These are phyloP conservation scores for Myriosclerotinia duriaeana DNA, from an alignment of 2,329 filamentous ascomycete genomes.

Conservation along the genomic window DNA sequence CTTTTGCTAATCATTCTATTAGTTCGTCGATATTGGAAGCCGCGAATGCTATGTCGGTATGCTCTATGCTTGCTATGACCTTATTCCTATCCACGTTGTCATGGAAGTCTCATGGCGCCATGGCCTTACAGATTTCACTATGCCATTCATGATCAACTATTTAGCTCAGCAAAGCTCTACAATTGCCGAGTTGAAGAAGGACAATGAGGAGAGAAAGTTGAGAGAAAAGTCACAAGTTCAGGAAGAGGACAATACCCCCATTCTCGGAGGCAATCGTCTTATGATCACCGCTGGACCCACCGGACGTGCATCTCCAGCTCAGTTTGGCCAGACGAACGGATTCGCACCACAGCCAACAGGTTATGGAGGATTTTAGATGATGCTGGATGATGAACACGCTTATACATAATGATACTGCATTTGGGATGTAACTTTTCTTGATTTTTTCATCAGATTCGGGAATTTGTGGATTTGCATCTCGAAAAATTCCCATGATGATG, in stretches of 20 bases:
- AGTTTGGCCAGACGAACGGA: slow-evolving; percentile 80
- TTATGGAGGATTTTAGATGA: slow-evolving; percentile 55
- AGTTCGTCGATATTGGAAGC: slow-evolving; percentile 99
- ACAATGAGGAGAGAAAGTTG: slow-evolving; percentile 91
- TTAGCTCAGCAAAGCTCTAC: slow-evolving; percentile 86
- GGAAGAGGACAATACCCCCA: slow-evolving; percentile 90
- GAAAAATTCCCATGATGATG: slow-evolving; percentile 31
- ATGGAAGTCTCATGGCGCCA: slow-evolving; percentile 97
- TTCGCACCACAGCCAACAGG: slow-evolving; percentile 87
- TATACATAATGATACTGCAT: slow-evolving; percentile 40
- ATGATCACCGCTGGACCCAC: slow-evolving; percentile 92
- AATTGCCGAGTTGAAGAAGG: slow-evolving; percentile 81
- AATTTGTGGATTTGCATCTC: slow-evolving; percentile 30
- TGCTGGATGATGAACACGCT: slow-evolving; percentile 25
- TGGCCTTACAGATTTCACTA: slow-evolving; percentile 92
- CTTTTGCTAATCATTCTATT: slow-evolving; percentile 36
- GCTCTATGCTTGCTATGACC: slow-evolving; percentile 97
- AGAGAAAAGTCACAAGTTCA: slow-evolving; percentile 72
- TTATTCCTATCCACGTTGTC: slow-evolving; percentile 88
- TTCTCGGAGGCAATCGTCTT: slow-evolving; percentile 81
- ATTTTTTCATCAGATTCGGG: slow-evolving; percentile 31
- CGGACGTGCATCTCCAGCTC: slow-evolving; percentile 53
- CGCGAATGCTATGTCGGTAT: slow-evolving; percentile 99
- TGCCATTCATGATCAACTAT: slow-evolving; percentile 99
- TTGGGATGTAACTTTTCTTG: slow-evolving; percentile 35